phyloP scores from a whole-genome alignment of 1,139 yeast genomes.

The Suhomyces coccinellae region DNA sequence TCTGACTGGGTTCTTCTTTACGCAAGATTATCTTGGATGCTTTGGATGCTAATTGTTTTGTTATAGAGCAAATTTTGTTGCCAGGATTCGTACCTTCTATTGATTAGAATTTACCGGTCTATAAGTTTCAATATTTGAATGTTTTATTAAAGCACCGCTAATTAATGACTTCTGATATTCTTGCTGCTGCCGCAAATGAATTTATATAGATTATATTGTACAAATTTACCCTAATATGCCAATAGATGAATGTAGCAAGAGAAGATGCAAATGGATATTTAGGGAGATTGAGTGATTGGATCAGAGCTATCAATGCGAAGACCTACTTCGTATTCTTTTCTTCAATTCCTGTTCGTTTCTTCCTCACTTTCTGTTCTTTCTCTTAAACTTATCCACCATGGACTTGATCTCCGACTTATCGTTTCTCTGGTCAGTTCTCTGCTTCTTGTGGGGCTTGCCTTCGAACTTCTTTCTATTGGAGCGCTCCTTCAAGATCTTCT shows the following conservation, averaged over 20 bases:
- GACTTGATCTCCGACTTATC: slow-evolving; percentile 16
- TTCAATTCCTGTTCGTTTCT: not conserved
- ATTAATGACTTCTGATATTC: slow-evolving; percentile 1
- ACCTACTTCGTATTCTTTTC: too few relatives aligned
- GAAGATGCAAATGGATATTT: not conserved
- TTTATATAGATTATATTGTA: slow-evolving; percentile 4
- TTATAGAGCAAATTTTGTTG: slow-evolving; percentile 4
- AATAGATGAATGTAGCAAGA: not conserved
- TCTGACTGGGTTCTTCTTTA: not conserved
- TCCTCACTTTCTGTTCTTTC: slow-evolving; percentile 11
- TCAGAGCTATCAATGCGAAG: too few relatives aligned
- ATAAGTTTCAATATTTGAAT: not conserved
- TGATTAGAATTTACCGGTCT: slow-evolving; percentile 4
- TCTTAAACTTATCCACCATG: slow-evolving; percentile 31
- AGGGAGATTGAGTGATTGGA: not conserved
- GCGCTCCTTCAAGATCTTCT: slow-evolving; percentile 73
- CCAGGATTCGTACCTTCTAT: slow-evolving; percentile 1
- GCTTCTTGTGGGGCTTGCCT: slow-evolving; percentile 18
- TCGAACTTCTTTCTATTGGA: slow-evolving; percentile 48
- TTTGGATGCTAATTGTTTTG: not conserved
- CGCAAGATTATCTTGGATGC: not conserved
- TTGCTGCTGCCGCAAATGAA: not conserved
- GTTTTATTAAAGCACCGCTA: slow-evolving; percentile 1
- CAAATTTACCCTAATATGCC: slow-evolving; percentile 2
- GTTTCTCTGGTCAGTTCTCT: slow-evolving; percentile 7